Base-by-base conservation (phyloP, 352 stramenopile species). In the Aphanomyces cochlioides region DNA sequence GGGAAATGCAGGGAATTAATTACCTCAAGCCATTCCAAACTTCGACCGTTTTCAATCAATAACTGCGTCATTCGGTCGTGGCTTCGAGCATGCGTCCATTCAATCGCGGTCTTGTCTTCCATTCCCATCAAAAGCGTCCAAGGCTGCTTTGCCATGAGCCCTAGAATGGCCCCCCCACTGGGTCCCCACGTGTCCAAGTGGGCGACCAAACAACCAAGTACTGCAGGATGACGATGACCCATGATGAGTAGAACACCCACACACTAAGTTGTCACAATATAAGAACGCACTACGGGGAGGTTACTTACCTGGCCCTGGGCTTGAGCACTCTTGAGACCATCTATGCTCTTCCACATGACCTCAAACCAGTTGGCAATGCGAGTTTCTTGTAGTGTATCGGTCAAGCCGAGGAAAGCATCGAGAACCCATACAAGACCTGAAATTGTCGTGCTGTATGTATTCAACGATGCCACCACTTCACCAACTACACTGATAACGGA, bases 401-500 rank as follows among this genome's bases (percentile, higher is more conserved):
- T 3, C 13, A 70, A 36, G 12, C 37, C n/a, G 1, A 70, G 21
- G 39, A 70, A 70, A n/a, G 43, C 7, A n/a, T 70, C 64, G 15
- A 70, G 34, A 12, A 70, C 64, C 15, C 47, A 39, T 13, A 54
- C 53, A n/a, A 70, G 64, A n/a, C 47, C 54, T 13, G 53, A 2
- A 4, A 61, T 5, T 6, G 36, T 70, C 38, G 64, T 54, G 38
- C 36, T 54, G 8, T 28, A 47, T 34, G 64, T 28, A 17, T 45
- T 63, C 8, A 70, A 34, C 12, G 28, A 34, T 10, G 34, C 38
- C 40, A 70, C 45, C 8, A 70, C 64, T 12, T 70, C 43, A 21
- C 64, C 64, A 7, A 70, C 64, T 21, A 70, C 64, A 17, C 40
- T 56, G 3, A 70, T 47, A 8, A 70, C 64, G 1, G 64, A 70